Evolutionary conservation across 139 green algal genomes (phyloP), one percentile per base, ranked within the genome.

Genomic region (Deuterostichococcus epilithicus): DNA sequence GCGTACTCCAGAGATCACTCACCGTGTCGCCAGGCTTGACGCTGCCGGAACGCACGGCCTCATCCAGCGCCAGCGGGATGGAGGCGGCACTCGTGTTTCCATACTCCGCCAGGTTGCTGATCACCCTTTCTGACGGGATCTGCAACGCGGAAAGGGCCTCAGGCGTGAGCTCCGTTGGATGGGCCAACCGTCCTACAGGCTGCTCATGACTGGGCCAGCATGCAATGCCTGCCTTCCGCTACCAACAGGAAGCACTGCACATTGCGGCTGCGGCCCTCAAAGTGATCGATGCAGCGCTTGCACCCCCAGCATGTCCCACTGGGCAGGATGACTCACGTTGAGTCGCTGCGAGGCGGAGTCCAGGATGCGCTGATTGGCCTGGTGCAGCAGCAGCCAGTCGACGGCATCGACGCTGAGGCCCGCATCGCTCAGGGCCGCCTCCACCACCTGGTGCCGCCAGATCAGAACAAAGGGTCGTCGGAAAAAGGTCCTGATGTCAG

Each of bases 331-430:
- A 3, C 52, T 5, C 52, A 63, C 52, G 18, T 63, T 63, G 33
- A 99, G 80, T 36, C 92, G 83, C 66, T 96, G 72, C 18, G 96
- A 94, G 13, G 92, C 94, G 6, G 91, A 82, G 58, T 96, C 90
- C 73, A 99, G 80, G 78, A 99, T 99, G 34, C 96, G 86, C 89
- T 97, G 90, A 84, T 99, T 99, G 78, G 96, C 96, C 78, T 97
- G 94, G 83, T 98, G 94, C 83, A 98, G 88, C 1, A 98, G 88
- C 75, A 98, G 86, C 89, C 92, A 97, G 84, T 98, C 93, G 38
- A 98, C 80, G 33, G 94, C 80, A 20, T 87, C 77, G 75, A 86
- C 89, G 0, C 33, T 20, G 76, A 99, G 36, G 23, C 78, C 83
- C 25, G 92, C 92, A 36, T 92, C 82, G 25, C 84, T 79, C 32